Base-by-base conservation (phyloP, 441 rosid genomes). In the Euphorbia celastroides region DNA sequence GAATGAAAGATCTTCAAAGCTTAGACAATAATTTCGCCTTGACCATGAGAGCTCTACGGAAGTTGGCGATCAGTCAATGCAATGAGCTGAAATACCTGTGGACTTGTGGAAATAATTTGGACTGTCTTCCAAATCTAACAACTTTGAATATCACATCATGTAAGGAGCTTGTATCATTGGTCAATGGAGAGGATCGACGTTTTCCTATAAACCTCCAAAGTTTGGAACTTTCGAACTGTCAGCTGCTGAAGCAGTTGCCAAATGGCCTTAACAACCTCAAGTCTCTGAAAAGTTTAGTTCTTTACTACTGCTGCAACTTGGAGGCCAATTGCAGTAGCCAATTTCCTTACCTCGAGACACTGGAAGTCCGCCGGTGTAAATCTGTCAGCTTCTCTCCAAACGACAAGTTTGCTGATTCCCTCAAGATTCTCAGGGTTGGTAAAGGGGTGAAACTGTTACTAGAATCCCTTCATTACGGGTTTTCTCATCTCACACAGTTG, bases 401-500 rank as follows among this genome's bases (percentile, higher is more conserved):
- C 9, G 14, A 1, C 25, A 31, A 58, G 42, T 58, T 58, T 2
- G 12, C 26, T 9, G 9, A 60, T 60, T 60, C 46, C 2, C 63
- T 60, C 27, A 32, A 19, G 44, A 8, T 10, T 60, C 60, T 26
- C 8, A 26, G 0, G 7, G 23, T 51, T 51, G 25, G 56, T 25
- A 51, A 51, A 5, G 56, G 61, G 61, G 19, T 23, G 20, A 14
- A 30, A 30, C 20, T 1, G 20, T 30, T 57, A 16, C 22, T 34
- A 2, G 63, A 60, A 13, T 60, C n/a, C 0, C 14, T 60, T 32
- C 5, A 34, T 32, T 19, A 34, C 6, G 44, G 28, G 22, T 17
- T 41, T 26, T 41, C 16, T 5, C 50, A 2, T 28, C 75, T 72
- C 14, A 30, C 32, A 5, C 7, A 65, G 13, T 32, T 76, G n/a